Conservation (phyloP, 2,329 filamentous ascomycete species). For the Colletotrichum kahawae region DNA sequence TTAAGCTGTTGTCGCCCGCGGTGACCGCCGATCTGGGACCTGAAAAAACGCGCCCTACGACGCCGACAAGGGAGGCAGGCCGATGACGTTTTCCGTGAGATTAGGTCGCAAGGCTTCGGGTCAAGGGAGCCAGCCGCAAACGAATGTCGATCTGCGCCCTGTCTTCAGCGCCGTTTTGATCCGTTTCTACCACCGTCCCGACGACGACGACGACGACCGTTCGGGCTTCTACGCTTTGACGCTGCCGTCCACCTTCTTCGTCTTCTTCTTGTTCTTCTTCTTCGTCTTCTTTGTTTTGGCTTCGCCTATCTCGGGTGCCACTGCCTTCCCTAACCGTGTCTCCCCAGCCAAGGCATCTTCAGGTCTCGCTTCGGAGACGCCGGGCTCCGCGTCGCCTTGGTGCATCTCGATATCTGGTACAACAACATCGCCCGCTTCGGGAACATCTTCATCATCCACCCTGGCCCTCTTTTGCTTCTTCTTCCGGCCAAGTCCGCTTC, state of each 20-base stretch:
- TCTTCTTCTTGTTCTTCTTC: constrained; percentile 22
- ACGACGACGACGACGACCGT: background rate
- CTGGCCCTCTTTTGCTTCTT: constrained; percentile 32
- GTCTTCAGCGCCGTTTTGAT: too few relatives aligned
- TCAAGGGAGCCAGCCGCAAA: background rate
- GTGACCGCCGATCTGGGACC: background rate
- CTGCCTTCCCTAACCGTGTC: background rate
- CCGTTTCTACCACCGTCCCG: background rate
- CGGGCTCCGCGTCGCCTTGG: background rate
- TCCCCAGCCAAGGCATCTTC: background rate
- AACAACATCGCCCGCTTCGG: background rate
- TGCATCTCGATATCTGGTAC: background rate
- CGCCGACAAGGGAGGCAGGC: background rate
- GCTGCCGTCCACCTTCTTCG: constrained; percentile 5
- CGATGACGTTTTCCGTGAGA: background rate
- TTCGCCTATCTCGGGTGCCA: background rate
- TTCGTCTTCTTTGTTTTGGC: constrained; percentile 30
- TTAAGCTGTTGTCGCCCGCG: background rate
- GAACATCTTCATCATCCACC: constrained; percentile 18
- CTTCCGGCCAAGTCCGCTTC: constrained; percentile 42
- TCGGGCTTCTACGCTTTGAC: background rate
- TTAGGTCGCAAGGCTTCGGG: constrained; percentile 1
- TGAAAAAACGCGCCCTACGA: background rate
- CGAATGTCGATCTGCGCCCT: background rate
- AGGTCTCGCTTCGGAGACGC: background rate